phyloP scores from a whole-genome alignment of 225 moss, liverwort and hornwort genomes.

The Bryoerythrophyllum caledonicum region DNA sequence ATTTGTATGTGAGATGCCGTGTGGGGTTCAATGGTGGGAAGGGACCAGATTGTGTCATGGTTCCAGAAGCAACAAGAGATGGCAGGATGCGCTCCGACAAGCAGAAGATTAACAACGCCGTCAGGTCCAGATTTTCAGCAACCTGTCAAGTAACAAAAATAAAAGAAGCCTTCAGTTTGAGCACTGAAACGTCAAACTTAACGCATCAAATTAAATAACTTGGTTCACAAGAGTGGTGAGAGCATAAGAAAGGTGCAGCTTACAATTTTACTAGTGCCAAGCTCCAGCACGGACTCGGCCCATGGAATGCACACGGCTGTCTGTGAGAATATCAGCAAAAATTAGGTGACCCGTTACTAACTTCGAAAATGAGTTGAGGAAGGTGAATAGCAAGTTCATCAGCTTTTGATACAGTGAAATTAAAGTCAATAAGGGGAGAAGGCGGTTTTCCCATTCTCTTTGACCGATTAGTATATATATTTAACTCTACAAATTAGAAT shows the following conservation, averaged over 20 bases:
- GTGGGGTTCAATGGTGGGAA: conserved; percentile 8
- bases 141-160: conserved; percentile 3
- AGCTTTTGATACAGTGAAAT: not conserved
- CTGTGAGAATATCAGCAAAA: conserved; percentile 21
- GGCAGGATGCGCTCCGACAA: conserved; percentile 27
- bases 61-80: not conserved
- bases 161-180: not conserved
- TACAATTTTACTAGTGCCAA: conserved; percentile 48
- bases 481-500: too few relatives aligned
- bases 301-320: conserved; percentile 67
- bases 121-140: conserved; percentile 13
- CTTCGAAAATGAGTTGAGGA: not conserved
- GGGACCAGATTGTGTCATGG: not conserved
- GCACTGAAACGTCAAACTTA: not conserved
- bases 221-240: not conserved
- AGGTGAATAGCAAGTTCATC: not conserved
- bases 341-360: not conserved
- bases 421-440: too few relatives aligned
- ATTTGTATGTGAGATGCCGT: not conserved
- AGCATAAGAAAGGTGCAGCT: conserved; percentile 18
- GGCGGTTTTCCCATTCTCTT: too few relatives aligned
- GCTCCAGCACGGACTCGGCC: conserved; percentile 64
- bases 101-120: not conserved
- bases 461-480: too few relatives aligned
- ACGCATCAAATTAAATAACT: not conserved